Evolutionary conservation across 208 protist species (phyloP), one percentile per base, ranked within the genome.

Genomic region (Willaertia magna): DNA sequence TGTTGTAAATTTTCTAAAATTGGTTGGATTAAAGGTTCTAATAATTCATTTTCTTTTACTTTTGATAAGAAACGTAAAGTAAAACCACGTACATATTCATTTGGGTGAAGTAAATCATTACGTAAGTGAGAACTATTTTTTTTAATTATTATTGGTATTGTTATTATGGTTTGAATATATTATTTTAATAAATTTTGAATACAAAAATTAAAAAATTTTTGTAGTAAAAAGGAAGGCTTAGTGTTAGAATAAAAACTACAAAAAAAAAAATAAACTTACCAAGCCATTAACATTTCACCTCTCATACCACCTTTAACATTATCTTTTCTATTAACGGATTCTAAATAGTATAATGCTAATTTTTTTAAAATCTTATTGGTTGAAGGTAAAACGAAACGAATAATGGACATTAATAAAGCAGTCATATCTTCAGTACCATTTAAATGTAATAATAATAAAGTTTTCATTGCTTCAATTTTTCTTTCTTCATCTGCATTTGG

Each of bases 1-100:
- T 97, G 93, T 61, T 95, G 95, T 2, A 99, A 91, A 92, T 98
- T 98, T 85, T 92, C 87, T 59, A 94, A 90, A 26, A 99, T 92
- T 26, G 94, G 90, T 2, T 95, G 94, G 67, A 99, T 92, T 30
- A 99, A 94, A n/a, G 96, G 96, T 90, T 98, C 97, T 34, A 99
- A 91, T 14, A 99, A 88, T 59, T 99, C 97, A 59, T 92, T 85
- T 88, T 99, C 96, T 82, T 95, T 95, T 42, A 99, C 88, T 88
- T 97, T 98, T 92, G 95, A 98, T 20, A 99, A 88, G 88, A 99
- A 99, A 85, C 98, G 94, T 67, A 99, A 92, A 43, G 97, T 98
- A 46, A 94, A 92, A 48, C 97, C 98, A 0, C 97, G 92, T 51
- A 99, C 91, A 89, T 98, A 99, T 93, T 99, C 98, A 90, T 99